Evolutionary conservation across 2,329 filamentous ascomycete genomes (phyloP).

Genomic region (Cladosporium sp.): DNA sequence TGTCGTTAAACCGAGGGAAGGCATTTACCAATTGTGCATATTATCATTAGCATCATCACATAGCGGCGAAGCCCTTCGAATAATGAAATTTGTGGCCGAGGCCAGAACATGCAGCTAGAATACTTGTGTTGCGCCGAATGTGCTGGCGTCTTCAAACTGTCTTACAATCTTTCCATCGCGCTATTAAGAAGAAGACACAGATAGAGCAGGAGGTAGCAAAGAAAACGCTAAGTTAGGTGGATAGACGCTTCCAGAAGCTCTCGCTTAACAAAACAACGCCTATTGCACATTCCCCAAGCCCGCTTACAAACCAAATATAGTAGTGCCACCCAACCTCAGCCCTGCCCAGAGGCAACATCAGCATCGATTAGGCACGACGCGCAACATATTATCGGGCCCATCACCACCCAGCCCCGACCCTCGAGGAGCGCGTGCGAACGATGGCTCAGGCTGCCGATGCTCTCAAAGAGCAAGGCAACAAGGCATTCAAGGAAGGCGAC

Average conservation of each 20-base stretch:
- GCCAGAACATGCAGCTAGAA: no score
- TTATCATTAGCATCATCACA: no score
- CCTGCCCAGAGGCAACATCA: not conserved
- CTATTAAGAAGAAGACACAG: no score
- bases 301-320: not conserved
- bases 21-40: no score
- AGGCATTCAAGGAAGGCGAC: constrained; percentile 61
- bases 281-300: constrained; percentile 2
- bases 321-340: not conserved
- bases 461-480: constrained; percentile 56
- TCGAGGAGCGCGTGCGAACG: no score
- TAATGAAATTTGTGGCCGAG: no score
- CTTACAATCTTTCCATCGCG: no score
- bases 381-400: not conserved
- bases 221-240: not conserved
- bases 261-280: constrained; percentile 1
- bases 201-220: no score
- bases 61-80: no score
- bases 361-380: not conserved
- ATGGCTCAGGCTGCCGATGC: constrained; percentile 40
- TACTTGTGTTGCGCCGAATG: no score
- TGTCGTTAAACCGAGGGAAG: not conserved
- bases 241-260: constrained; percentile 11
- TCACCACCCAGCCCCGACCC: no score
- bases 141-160: no score